These are phyloP conservation scores for Batrachochytrium dendrobatidis DNA, from an alignment of 371 early-diverging fungal genomes.

Conservation along the genomic window DNA sequence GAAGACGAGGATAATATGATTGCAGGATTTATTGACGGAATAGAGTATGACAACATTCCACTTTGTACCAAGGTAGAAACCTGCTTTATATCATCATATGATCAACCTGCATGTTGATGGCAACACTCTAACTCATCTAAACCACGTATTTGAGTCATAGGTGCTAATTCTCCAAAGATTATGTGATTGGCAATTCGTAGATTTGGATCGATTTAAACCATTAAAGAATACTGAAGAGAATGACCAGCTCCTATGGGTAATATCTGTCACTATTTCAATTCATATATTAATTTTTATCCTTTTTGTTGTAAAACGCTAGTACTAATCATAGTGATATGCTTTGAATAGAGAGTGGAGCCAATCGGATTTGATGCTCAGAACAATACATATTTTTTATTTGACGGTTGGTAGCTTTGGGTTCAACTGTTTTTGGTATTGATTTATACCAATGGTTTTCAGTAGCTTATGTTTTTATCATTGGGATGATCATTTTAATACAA, in stretches of 20 bases:
- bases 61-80: conserved; percentile 41
- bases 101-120: not conserved
- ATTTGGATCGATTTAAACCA: conserved; percentile 55
- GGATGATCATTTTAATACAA: too few species aligned
- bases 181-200: conserved; percentile 61
- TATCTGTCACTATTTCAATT: too few species aligned
- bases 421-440: too few species aligned
- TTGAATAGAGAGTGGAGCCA: conserved; percentile 59
- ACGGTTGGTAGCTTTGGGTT: too few species aligned
- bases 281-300: too few species aligned
- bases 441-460: too few species aligned
- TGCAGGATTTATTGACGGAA: conserved; percentile 4
- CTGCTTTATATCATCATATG: conserved; percentile 32
- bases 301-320: too few species aligned
- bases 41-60: conserved; percentile 37
- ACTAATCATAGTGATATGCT: too few species aligned
- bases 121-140: not conserved
- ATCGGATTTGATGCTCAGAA: conserved; percentile 62
- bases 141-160: not conserved
- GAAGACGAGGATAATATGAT: conserved; percentile 24
- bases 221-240: conserved; percentile 51
- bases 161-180: conserved; percentile 17
- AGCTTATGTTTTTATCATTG: too few species aligned
- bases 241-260: conserved; percentile 56
- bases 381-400: conserved; percentile 68